phyloP scores from a whole-genome alignment of 495 filamentous ascomycete genomes.

The Aspergillus incahuasiensis region DNA sequence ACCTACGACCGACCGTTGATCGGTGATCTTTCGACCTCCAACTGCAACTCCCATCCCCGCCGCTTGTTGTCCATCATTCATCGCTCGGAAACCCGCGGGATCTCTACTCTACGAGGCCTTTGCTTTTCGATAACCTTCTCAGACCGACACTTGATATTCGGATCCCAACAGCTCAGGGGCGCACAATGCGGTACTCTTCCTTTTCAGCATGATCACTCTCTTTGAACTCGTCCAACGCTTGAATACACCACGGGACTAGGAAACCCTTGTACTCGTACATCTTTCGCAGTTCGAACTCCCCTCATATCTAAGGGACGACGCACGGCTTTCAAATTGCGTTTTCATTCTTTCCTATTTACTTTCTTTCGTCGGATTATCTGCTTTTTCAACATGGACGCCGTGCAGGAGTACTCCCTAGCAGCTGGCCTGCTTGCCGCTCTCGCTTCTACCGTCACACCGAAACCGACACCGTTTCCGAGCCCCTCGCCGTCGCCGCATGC shows the following conservation, averaged over 20 bases:
- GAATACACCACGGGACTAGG: background rate
- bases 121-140: background rate
- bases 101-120: background rate
- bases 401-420: slow-evolving; percentile 20
- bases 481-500: slow-evolving; percentile 12
- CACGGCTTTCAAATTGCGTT: background rate
- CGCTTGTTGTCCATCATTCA: background rate
- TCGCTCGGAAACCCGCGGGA: background rate
- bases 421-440: slow-evolving; percentile 29
- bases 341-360: background rate
- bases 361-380: slow-evolving; percentile 1
- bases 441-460: slow-evolving; percentile 22
- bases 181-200: slow-evolving; percentile 8
- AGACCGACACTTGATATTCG: background rate
- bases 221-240: background rate
- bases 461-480: slow-evolving; percentile 17
- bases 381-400: slow-evolving; percentile 13
- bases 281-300: background rate
- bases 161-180: slow-evolving; percentile 3
- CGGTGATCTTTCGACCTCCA: background rate
- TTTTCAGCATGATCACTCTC: slow-evolving; percentile 10
- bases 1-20: background rate
- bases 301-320: background rate
- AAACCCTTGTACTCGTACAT: background rate
- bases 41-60: background rate